Conservation (phyloP, 139 green algal genomes). For the Closterium sp. region DNA sequence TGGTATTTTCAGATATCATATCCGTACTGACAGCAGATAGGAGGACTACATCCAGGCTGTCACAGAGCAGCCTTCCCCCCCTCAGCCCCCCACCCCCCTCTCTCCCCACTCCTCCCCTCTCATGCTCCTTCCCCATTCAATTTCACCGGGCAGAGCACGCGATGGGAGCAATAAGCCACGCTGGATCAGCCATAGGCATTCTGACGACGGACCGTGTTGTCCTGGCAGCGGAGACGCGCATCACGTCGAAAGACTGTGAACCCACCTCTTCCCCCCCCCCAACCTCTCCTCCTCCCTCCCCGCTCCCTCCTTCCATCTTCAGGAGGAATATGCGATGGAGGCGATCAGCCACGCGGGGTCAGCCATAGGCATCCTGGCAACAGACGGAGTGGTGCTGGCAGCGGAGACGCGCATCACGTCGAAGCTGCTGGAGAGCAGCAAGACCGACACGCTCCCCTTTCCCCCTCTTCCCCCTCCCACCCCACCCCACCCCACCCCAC, state of each 20-base stretch:
- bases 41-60: conserved; percentile 83
- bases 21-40: conserved; percentile 98
- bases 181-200: conserved; percentile 86
- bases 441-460: neutral
- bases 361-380: conserved; percentile 84
- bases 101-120: too few species aligned
- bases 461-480: too few species aligned
- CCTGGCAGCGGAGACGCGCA: conserved; percentile 95
- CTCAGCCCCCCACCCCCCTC: too few species aligned
- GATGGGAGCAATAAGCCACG: conserved; percentile 98
- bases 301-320: neutral
- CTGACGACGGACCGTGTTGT: conserved; percentile 89
- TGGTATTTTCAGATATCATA: too few species aligned
- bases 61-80: conserved; percentile 35
- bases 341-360: conserved; percentile 95
- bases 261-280: too few species aligned
- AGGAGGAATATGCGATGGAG: conserved; percentile 96
- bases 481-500: neutral
- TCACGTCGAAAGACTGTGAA: too few species aligned
- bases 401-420: conserved; percentile 98
- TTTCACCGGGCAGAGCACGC: conserved; percentile 95
- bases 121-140: too few species aligned
- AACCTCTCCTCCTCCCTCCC: too few species aligned
- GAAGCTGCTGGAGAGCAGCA: conserved; percentile 57
- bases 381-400: conserved; percentile 89